These are phyloP conservation scores for Quercus tomentella DNA, from an alignment of 331 rosid genomes.

Conservation along the genomic window DNA sequence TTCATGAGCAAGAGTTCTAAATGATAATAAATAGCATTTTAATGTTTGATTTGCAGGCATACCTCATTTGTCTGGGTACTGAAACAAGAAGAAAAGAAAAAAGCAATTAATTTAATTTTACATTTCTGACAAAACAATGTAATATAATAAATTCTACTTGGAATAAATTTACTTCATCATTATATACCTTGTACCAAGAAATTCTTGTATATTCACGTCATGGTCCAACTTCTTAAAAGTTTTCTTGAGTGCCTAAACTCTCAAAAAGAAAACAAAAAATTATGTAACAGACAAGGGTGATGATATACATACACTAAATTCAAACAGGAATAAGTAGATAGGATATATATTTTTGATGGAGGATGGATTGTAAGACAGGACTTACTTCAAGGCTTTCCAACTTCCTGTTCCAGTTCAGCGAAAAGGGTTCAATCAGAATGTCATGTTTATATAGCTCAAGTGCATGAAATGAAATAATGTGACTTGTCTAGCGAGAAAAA, in stretches of 20 bases:
- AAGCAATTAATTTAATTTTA: not conserved
- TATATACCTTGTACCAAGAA: slow-evolving; percentile 58
- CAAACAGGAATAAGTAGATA: not conserved
- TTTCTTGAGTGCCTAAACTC: slow-evolving; percentile 69
- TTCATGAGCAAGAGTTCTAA: slow-evolving; percentile 1
- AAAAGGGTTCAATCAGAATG: slow-evolving; percentile 13
- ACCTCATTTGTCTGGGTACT: slow-evolving; percentile 77
- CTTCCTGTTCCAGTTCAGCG: slow-evolving; percentile 58
- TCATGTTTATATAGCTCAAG: not conserved
- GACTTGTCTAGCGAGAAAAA: not conserved
- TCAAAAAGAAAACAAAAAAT: slow-evolving; percentile 26
- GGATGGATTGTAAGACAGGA: slow-evolving; percentile 18
- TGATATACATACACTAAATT: not conserved
- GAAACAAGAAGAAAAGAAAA: slow-evolving; percentile 27
- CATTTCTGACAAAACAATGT: not conserved
- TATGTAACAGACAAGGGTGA: slow-evolving; percentile 5
- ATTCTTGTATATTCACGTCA: slow-evolving; percentile 68
- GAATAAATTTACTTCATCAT: not conserved
- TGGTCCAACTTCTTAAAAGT: slow-evolving; percentile 82
- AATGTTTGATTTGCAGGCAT: slow-evolving; percentile 2
- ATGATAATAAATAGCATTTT: not conserved
- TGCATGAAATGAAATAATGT: slow-evolving; percentile 1
- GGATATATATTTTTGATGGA: not conserved
- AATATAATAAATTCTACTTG: not conserved
- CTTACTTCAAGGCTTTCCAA: slow-evolving; percentile 87